These are phyloP conservation scores for Syzygium malaccense DNA, from an alignment of 441 rosid species.

Conservation along the genomic window DNA sequence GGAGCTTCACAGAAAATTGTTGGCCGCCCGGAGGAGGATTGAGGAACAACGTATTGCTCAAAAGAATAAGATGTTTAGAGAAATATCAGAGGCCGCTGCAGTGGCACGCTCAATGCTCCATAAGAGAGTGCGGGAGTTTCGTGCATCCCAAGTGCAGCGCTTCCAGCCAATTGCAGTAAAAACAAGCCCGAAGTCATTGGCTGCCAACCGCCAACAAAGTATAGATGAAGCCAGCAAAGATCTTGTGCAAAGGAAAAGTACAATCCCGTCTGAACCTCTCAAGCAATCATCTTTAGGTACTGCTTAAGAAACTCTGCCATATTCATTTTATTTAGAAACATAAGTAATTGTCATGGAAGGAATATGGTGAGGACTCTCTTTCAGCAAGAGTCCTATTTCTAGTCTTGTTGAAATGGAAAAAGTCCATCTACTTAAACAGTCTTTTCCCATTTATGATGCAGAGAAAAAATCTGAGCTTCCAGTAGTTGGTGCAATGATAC, in stretches of 20 bases:
- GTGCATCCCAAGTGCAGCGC: conserved; percentile 28
- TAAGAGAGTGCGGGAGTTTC: conserved; percentile 59
- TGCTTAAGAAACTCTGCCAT: conserved; percentile 8
- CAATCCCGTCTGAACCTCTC: conserved; percentile 21
- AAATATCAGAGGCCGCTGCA: conserved; percentile 54
- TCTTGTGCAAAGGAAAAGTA: neutral
- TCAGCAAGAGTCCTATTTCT: neutral
- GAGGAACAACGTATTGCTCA: conserved; percentile 39
- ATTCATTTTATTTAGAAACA: neutral
- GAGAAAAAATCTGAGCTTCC: conserved; percentile 39
- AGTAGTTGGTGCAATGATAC: conserved; percentile 50
- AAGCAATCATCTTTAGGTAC: conserved; percentile 19
- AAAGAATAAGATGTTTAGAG: conserved; percentile 40
- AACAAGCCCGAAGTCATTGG: conserved; percentile 17
- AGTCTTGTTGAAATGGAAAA: neutral
- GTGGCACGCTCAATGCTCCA: conserved; percentile 53
- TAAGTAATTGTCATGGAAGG: neutral
- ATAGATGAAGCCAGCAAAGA: conserved; percentile 13
- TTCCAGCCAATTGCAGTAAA: conserved; percentile 21
- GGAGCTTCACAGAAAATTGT: conserved; percentile 44
- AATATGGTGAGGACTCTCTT: neutral
- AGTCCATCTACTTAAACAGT: neutral
- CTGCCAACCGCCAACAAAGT: conserved; percentile 7
- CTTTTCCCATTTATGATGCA: conserved; percentile 13
- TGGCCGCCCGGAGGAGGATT: conserved; percentile 42